These are phyloP conservation scores for Clarireedia paspali DNA, from an alignment of 2,329 filamentous ascomycete genomes.

Conservation along the genomic window DNA sequence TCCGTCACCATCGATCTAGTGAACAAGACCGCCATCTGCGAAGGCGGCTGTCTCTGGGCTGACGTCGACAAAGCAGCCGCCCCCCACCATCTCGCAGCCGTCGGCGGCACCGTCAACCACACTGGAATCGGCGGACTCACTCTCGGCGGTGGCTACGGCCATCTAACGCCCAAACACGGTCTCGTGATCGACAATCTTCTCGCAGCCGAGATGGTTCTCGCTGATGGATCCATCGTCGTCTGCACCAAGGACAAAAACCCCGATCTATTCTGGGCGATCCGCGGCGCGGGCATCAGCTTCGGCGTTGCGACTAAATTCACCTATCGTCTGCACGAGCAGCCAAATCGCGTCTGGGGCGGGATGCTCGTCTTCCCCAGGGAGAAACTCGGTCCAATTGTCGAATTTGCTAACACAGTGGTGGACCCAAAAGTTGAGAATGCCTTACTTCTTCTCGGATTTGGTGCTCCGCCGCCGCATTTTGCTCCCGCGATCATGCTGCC, in stretches of 20 bases:
- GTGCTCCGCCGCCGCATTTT: conserved; percentile 6
- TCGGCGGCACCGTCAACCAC: conserved; percentile 5
- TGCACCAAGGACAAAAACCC: conserved; percentile 35
- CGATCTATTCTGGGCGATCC: conserved; percentile 44
- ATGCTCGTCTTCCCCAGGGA: conserved; percentile 13
- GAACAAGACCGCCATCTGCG: conserved; percentile 8
- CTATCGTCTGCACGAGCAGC: conserved; percentile 23
- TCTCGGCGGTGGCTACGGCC: conserved; percentile 5
- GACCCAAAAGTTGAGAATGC: conserved; percentile 5
- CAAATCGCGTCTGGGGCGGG: conserved; percentile 34
- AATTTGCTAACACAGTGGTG: conserved; percentile 12
- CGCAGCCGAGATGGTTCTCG: conserved; percentile 1
- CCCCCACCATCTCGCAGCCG: conserved; percentile 3
- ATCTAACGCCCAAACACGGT: conserved; percentile 6
- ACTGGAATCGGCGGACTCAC: conserved; percentile 7
- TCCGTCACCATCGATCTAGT: conserved; percentile 10
- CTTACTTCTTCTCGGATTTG: conserved; percentile 3
- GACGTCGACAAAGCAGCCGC: conserved; percentile 11
- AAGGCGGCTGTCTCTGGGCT: conserved; percentile 13
- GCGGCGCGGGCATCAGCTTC: conserved; percentile 3
- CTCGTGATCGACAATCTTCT: conserved; percentile 10
- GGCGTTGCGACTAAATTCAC: conserved; percentile 6
- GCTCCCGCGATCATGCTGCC: conserved; percentile 6
- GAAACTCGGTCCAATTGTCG: conserved; percentile 11
- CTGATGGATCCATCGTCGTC: conserved; percentile 28